Conservation (phyloP, 768 basidiomycete species). For the Udeniomyces megalosporus region DNA sequence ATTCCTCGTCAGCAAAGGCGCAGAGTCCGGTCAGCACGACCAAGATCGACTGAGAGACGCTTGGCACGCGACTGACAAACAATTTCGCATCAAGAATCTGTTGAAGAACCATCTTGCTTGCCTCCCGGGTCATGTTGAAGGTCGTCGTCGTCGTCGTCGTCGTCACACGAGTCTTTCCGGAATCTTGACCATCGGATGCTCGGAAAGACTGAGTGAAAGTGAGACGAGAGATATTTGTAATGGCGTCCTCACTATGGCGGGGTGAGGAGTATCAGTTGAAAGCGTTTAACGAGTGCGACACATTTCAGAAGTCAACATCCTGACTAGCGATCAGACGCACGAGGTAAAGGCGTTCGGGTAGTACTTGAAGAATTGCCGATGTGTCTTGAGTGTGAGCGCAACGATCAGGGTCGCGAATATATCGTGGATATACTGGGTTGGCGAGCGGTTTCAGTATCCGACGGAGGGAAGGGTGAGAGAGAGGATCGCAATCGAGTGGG, state of each 20-base stretch:
- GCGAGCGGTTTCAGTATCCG: background rate
- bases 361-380: slow-evolving; percentile 90
- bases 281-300: background rate
- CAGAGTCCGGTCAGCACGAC: background rate
- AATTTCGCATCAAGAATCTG: slow-evolving; percentile 98
- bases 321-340: slow-evolving; percentile 37
- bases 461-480: background rate
- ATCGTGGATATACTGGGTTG: slow-evolving; percentile 77
- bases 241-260: slow-evolving; percentile 66
- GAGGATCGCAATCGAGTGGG: too few relatives aligned
- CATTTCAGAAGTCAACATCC: background rate
- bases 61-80: slow-evolving; percentile 33
- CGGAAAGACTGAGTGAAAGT: slow-evolving; percentile 99
- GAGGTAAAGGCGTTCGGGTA: slow-evolving; percentile 91
- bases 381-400: slow-evolving; percentile 70
- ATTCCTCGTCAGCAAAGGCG: too few relatives aligned
- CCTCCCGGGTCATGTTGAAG: slow-evolving; percentile 98
- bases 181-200: slow-evolving; percentile 64
- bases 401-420: slow-evolving; percentile 92
- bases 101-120: slow-evolving; percentile 98
- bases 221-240: slow-evolving; percentile 74
- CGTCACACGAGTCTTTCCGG: slow-evolving; percentile 89
- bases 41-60: background rate
- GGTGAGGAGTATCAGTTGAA: background rate
- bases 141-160: slow-evolving; percentile 99